Conservation (phyloP, 495 filamentous ascomycete species). For the Aspergillus funiculosus region DNA sequence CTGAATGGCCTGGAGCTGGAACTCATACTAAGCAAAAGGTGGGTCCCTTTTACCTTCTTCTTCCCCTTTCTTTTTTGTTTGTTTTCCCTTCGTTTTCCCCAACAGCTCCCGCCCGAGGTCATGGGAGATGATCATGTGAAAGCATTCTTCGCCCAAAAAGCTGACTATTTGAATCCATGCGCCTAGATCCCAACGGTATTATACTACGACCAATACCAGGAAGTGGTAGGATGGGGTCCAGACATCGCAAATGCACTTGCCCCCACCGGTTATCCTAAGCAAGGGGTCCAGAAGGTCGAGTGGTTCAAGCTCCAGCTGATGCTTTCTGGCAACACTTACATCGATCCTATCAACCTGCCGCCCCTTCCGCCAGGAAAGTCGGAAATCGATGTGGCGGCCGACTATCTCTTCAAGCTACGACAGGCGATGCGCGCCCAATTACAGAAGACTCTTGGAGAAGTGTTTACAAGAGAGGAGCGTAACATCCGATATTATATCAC, state of each 20-base stretch:
- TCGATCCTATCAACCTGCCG: slow-evolving; percentile 74
- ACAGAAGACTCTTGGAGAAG: slow-evolving; percentile 70
- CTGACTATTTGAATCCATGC: slow-evolving; percentile 9
- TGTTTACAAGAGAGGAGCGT: slow-evolving; percentile 71
- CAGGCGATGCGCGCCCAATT: slow-evolving; percentile 72
- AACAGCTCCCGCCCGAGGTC: neutral
- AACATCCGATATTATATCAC: slow-evolving; percentile 74
- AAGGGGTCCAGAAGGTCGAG: slow-evolving; percentile 75
- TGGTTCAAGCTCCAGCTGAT: slow-evolving; percentile 83
- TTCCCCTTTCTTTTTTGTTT: too few relatives aligned
- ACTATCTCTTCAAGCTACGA: slow-evolving; percentile 73
- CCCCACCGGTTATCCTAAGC: slow-evolving; percentile 73
- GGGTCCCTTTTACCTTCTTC: slow-evolving; percentile 7
- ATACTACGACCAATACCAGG: slow-evolving; percentile 78
- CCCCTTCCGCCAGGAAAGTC: slow-evolving; percentile 73
- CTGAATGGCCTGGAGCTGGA: slow-evolving; percentile 72
- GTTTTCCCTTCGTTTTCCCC: too few relatives aligned
- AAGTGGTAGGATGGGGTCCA: slow-evolving; percentile 76
- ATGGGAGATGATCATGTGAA: slow-evolving; percentile 1
- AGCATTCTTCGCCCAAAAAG: neutral
- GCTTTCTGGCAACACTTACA: slow-evolving; percentile 75
- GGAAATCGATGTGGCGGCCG: slow-evolving; percentile 73
- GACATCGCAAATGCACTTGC: slow-evolving; percentile 75
- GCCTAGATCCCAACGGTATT: slow-evolving; percentile 70
- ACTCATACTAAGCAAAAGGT: slow-evolving; percentile 76